phyloP scores from a whole-genome alignment of 2,329 filamentous ascomycete genomes.

The Ceratocystis cubensis region DNA sequence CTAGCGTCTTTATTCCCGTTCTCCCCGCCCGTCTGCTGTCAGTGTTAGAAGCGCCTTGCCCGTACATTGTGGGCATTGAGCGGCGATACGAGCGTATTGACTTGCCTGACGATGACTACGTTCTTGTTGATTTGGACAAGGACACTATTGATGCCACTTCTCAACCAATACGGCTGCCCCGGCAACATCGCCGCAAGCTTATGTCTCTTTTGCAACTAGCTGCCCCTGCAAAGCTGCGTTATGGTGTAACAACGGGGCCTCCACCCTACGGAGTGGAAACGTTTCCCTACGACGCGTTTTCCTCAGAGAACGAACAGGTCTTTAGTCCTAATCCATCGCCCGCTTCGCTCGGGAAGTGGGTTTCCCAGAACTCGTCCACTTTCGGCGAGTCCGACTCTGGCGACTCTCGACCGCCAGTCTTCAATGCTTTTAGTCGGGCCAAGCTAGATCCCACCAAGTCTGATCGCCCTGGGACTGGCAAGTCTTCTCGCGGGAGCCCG shows the following conservation, averaged over 20 bases:
- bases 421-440: slow-evolving; percentile 81
- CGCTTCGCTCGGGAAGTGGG: slow-evolving; percentile 71
- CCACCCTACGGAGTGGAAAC: slow-evolving; percentile 88
- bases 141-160: slow-evolving; percentile 78
- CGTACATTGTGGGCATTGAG: slow-evolving; percentile 94
- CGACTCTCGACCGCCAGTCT: slow-evolving; percentile 50
- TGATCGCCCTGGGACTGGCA: slow-evolving; percentile 68
- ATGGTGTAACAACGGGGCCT: slow-evolving; percentile 74
- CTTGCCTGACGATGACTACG: slow-evolving; percentile 88
- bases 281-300: slow-evolving; percentile 80
- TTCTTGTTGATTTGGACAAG: slow-evolving; percentile 84
- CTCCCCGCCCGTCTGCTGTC: slow-evolving; percentile 78
- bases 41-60: slow-evolving; percentile 85
- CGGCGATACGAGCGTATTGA: slow-evolving; percentile 75
- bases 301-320: slow-evolving; percentile 69
- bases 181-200: slow-evolving; percentile 82
- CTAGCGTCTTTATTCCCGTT: slow-evolving; percentile 85
- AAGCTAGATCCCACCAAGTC: slow-evolving; percentile 52
- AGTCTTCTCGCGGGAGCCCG: slow-evolving; percentile 48
- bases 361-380: slow-evolving; percentile 74
- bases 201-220: slow-evolving; percentile 77
- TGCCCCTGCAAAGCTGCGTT: slow-evolving; percentile 78
- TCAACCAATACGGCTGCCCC: slow-evolving; percentile 64
- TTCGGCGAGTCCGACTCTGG: slow-evolving; percentile 58
- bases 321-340: slow-evolving; percentile 60